Base-by-base conservation (phyloP, 1,284 basidiomycete genomes). In the Trametes polyzona region DNA sequence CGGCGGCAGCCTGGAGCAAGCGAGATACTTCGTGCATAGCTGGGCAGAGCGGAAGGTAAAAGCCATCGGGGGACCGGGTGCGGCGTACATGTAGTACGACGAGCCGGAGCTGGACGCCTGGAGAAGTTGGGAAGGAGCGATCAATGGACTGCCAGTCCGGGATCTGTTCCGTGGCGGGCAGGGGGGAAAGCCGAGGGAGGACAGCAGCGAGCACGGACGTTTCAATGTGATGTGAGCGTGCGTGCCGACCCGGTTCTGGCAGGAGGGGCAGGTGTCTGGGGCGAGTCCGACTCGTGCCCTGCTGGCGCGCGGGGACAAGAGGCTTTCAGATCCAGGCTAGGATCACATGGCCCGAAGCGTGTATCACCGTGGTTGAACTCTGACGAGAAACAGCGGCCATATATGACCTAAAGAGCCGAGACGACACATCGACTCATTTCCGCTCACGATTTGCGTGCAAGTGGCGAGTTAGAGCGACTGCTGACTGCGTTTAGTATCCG, bases 21-120 rank as follows among this genome's bases (percentile, higher is more conserved):
- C 87, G 79, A 68, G 76, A 74, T 65, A 83, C 86, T 69, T 88
- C 84, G 65, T 83, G 78, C 84, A 87, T 88, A 58, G 59, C 69
- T 66, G 50, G 40, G 30, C 55, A 46, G 41, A 57, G 63, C 58
- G 58, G 62, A 58, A 57, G 57, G 52, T 58, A 52, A 52, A 44
- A 43, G 47, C 32, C 47, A 64, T 65, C 59, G 65, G 59, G 62
- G 48, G n/a, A 29, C 49, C 29, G 59, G 63, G 56, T 69, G 67
- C 68, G 58, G 64, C 64, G 65, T 66, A 49, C 59, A 66, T 59
- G 64, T 66, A 66, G 60, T 57, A 44, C 55, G 16, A 39, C 32
- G 43, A 47, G 49, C 55, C 53, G 61, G 51, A 61, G 48, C 49
- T 57, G 67, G 61, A 67, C 63, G 55, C 65, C 61, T 70, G 55